Evolutionary conservation across 1,284 basidiomycete genomes (phyloP), one percentile per base, ranked within the genome.

Genomic region (Vanrija pseudolonga): DNA sequence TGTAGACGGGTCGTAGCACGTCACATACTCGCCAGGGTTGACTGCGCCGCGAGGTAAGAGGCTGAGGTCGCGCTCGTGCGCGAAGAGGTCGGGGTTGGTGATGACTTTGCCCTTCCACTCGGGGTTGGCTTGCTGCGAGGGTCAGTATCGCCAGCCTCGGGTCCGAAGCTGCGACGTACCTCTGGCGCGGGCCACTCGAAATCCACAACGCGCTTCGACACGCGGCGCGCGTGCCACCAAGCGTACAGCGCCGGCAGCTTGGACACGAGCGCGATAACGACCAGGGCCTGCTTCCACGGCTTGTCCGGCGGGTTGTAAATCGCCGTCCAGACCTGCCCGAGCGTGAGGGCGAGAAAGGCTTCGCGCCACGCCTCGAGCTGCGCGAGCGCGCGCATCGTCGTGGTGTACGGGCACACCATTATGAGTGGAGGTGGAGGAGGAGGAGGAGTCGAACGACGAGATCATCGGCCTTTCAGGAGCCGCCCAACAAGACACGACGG

Each of bases 1-100:
- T 5, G 90, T 95, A 6, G 91, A 85, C 9, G 94, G 94, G 72
- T 97, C 94, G 67, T 86, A 97, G 74, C 87, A 87, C 2, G 90
- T 93, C 53, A 98, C 87, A 65, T 87, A 90, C 54, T 83, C 80
- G n/a, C 77, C 73, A 4, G 81, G 76, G 17, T 37, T 24, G 15
- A n/a, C 19, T 12, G 44, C 37, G 40, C 37, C 47, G 23, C 36
- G 20, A 12, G 65, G 67, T 9, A 72, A 59, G 6, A 74, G 60
- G 3, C 53, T 53, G 1, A 47, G 36, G 52, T 73, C 64, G 7
- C 61, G 42, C 50, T 60, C 22, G 49, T 72, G 70, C 20, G 68
- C 58, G 48, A 57, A 64, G 12, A 72, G 44, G 46, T 54, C 58
- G 0, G 70, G 72, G 14, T 54, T 40, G 8, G 53, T 38, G 28